A percentile compares a stretch with the other conserved stretches of the same genome.
Evolutionary conservation across 345 rosid genomes (phyloP).

Genomic region (Eucalyptus erythrocorys): DNA sequence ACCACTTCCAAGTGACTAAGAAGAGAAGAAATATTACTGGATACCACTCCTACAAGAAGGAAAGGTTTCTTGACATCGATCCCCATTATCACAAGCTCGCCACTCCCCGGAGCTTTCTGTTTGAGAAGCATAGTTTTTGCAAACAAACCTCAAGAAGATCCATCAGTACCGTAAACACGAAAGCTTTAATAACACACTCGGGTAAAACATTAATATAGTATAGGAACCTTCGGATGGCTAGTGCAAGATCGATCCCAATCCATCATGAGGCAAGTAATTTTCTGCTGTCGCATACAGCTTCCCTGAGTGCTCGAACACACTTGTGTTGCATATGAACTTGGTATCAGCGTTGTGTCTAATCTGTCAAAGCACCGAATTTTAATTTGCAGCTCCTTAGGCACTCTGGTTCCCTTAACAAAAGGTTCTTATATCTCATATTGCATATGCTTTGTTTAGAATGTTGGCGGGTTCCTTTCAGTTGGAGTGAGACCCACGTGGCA

Average conservation of each 20-base stretch:
- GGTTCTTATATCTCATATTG: not conserved
- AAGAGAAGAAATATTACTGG: constrained; percentile 7
- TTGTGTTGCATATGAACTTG: not conserved
- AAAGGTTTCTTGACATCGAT: constrained; percentile 19
- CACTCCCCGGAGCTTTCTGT: constrained; percentile 28
- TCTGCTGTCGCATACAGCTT: not conserved
- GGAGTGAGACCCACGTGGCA: no score
- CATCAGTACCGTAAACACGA: not conserved
- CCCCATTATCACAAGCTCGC: constrained; percentile 30
- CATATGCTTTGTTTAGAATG: not conserved
- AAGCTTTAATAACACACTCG: not conserved
- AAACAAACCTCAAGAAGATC: not conserved
- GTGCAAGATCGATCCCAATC: constrained; percentile 28
- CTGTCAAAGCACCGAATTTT: not conserved
- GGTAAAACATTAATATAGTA: not conserved
- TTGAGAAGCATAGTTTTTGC: not conserved
- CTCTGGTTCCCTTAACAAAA: not conserved
- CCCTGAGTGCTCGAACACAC: not conserved
- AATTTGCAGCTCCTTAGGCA: not conserved
- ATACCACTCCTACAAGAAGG: constrained; percentile 20
- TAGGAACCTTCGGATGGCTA: constrained; percentile 26
- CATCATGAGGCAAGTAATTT: constrained; percentile 5
- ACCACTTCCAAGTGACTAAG: not conserved
- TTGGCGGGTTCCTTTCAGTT: not conserved
- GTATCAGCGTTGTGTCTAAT: not conserved